Percentiles rank a stretch among this genome's conserved stretches.
phyloP scores from a whole-genome alignment of 139 green algal species.

The Gonium pectorale region DNA sequence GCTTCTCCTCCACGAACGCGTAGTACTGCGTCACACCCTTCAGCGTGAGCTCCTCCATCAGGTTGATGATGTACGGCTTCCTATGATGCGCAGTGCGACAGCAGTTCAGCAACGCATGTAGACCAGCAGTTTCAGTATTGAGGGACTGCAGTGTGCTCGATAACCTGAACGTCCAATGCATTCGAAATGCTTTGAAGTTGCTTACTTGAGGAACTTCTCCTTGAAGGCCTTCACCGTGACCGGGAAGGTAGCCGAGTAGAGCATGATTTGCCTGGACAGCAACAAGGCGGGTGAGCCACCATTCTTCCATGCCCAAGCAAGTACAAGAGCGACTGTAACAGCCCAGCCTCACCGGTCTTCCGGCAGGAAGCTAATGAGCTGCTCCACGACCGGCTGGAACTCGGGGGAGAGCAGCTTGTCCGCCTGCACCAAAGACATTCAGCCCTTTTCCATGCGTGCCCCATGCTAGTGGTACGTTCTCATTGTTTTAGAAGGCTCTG shows the following conservation, averaged over 20 bases:
- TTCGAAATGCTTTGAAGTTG: too few relatives aligned
- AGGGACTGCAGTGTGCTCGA: too few relatives aligned
- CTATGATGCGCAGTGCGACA: conserved; percentile 31
- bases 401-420: conserved; percentile 83
- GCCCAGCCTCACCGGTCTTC: conserved; percentile 65
- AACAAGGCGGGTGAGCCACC: not conserved
- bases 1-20: conserved; percentile 98
- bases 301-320: too few relatives aligned
- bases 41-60: conserved; percentile 99
- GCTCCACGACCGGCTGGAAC: conserved; percentile 97
- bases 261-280: conserved; percentile 91
- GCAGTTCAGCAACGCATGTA: not conserved
- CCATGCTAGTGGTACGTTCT: not conserved
- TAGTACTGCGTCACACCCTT: conserved; percentile 98
- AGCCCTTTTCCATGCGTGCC: not conserved
- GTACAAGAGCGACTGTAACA: too few relatives aligned
- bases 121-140: too few relatives aligned
- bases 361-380: conserved; percentile 91
- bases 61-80: conserved; percentile 99
- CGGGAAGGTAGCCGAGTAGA: conserved; percentile 98
- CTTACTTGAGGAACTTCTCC: conserved; percentile 88
- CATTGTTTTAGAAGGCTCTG: too few relatives aligned
- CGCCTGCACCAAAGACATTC: conserved; percentile 39
- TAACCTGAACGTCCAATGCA: too few relatives aligned
- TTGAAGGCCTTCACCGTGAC: conserved; percentile 99